Percentiles rank a stretch among this genome's conserved stretches.
phyloP scores from a whole-genome alignment of 805 yeast genomes.

The Metschnikowia gruessii region DNA sequence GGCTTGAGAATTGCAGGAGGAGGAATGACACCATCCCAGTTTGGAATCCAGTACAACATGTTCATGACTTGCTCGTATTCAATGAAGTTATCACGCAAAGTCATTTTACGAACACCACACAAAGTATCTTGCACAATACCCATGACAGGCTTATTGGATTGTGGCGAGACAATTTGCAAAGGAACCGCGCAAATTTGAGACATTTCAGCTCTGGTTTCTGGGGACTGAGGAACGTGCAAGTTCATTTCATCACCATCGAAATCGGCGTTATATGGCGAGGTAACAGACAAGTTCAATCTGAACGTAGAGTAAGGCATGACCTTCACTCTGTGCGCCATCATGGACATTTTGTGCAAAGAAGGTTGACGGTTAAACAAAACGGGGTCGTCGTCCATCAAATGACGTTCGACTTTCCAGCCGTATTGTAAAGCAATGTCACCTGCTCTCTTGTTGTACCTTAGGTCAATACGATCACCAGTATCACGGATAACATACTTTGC shows the following conservation, averaged over 20 bases:
- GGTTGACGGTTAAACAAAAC: conserved; percentile 99
- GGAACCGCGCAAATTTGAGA: conserved; percentile 97
- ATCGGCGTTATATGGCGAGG: conserved; percentile 99
- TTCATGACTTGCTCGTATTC: conserved; percentile 95
- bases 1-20: conserved; percentile 94
- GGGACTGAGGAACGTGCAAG: conserved; percentile 97
- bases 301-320: conserved; percentile 99
- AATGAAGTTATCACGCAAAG: conserved; percentile 82
- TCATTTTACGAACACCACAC: conserved; percentile 96
- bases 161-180: conserved; percentile 95
- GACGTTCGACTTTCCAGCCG: conserved; percentile 99
- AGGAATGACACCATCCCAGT: conserved; percentile 98
- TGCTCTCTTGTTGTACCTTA: conserved; percentile 95
- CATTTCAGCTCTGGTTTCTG: conserved; percentile 95
- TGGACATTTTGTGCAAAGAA: conserved; percentile 97
- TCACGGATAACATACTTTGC: conserved; percentile 98
- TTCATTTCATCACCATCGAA: conserved; percentile 99
- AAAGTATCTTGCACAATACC: conserved; percentile 99
- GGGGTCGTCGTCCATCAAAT: conserved; percentile 95
- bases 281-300: conserved; percentile 92
- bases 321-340: conserved; percentile 99
- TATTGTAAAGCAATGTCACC: conserved; percentile 97
- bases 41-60: conserved; percentile 95
- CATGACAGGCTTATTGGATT: conserved; percentile 98
- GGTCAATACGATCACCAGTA: conserved; percentile 97